A percentile compares a stretch with the other conserved stretches of the same genome.
Evolutionary conservation across 495 filamentous ascomycete species (phyloP).

Genomic region (Xylaria scruposa): DNA sequence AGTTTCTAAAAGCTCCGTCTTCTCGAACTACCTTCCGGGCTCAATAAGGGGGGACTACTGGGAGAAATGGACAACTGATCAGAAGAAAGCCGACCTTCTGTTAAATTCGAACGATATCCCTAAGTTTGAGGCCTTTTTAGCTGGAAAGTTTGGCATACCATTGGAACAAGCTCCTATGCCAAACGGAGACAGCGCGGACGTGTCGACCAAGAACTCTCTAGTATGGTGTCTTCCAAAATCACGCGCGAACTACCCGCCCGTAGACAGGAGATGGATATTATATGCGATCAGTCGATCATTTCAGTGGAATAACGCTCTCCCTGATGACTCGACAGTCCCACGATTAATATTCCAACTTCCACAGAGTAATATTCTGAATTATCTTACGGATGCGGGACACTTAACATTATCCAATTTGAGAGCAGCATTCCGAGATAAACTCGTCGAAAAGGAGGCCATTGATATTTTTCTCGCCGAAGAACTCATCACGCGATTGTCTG

Average conservation of each 20-base stretch:
- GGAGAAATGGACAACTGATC: slow-evolving; percentile 42
- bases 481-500: slow-evolving; percentile 63
- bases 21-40: slow-evolving; percentile 48
- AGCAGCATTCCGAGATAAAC: slow-evolving; percentile 61
- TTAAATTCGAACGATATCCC: slow-evolving; percentile 50
- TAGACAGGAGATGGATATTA: slow-evolving; percentile 59
- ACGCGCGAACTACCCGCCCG: slow-evolving; percentile 47
- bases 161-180: slow-evolving; percentile 28
- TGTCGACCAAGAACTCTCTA: slow-evolving; percentile 24
- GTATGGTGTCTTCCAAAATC: slow-evolving; percentile 51
- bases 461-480: slow-evolving; percentile 59
- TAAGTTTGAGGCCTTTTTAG: slow-evolving; percentile 62
- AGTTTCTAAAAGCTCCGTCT: slow-evolving; percentile 38
- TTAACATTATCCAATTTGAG: slow-evolving; percentile 67
- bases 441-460: slow-evolving; percentile 43
- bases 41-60: slow-evolving; percentile 46
- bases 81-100: slow-evolving; percentile 54
- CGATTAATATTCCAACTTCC: slow-evolving; percentile 59
- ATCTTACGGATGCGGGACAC: slow-evolving; percentile 68
- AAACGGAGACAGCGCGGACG: slow-evolving; percentile 35
- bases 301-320: slow-evolving; percentile 43
- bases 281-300: slow-evolving; percentile 61
- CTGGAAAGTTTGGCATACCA: slow-evolving; percentile 49
- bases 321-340: slow-evolving; percentile 35
- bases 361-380: slow-evolving; percentile 60